Percentiles rank a stretch among this genome's conserved stretches.
These are phyloP conservation scores for Globisporangium takayamanum DNA, from an alignment of 352 stramenopile genomes.

Conservation along the genomic window DNA sequence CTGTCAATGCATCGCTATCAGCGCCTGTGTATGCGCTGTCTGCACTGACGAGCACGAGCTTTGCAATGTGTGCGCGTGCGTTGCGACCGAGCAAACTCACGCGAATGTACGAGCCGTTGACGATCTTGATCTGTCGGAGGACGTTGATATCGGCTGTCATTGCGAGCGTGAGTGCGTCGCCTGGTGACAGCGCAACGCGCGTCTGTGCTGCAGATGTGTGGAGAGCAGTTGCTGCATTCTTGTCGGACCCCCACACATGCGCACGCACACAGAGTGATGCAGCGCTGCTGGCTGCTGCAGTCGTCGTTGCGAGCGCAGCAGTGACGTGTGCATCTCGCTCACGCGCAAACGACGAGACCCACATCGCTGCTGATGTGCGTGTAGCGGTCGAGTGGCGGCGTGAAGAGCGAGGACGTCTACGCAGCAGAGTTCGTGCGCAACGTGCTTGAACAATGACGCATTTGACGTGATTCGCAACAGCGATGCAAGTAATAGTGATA, in stretches of 20 bases:
- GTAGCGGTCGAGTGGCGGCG: not conserved
- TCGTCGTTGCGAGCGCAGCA: not conserved
- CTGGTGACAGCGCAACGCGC: slow-evolving; percentile 4
- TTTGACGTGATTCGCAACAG: too few species aligned
- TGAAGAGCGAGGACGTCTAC: too few species aligned
- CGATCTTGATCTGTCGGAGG: slow-evolving; percentile 31
- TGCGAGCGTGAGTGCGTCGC: slow-evolving; percentile 29
- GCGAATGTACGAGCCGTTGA: slow-evolving; percentile 49
- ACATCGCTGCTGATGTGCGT: slow-evolving; percentile 20
- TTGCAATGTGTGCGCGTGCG: slow-evolving; percentile 19
- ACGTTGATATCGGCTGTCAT: slow-evolving; percentile 33
- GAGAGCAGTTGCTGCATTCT: not conserved
- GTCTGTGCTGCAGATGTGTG: not conserved
- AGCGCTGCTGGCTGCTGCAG: slow-evolving; percentile 1
- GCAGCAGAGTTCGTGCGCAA: too few species aligned
- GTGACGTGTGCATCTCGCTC: not conserved
- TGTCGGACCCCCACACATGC: slow-evolving; percentile 27
- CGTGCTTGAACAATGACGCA: too few species aligned
- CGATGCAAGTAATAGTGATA: not conserved
- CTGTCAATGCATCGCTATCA: not conserved
- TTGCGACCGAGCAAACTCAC: slow-evolving; percentile 10
- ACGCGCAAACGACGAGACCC: slow-evolving; percentile 49
- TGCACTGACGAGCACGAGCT: slow-evolving; percentile 21
- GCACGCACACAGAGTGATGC: slow-evolving; percentile 17
- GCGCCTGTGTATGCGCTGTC: slow-evolving; percentile 5